Base-by-base conservation (phyloP, 371 early-diverging fungal species). In the Basidiobolus meristosporus region DNA sequence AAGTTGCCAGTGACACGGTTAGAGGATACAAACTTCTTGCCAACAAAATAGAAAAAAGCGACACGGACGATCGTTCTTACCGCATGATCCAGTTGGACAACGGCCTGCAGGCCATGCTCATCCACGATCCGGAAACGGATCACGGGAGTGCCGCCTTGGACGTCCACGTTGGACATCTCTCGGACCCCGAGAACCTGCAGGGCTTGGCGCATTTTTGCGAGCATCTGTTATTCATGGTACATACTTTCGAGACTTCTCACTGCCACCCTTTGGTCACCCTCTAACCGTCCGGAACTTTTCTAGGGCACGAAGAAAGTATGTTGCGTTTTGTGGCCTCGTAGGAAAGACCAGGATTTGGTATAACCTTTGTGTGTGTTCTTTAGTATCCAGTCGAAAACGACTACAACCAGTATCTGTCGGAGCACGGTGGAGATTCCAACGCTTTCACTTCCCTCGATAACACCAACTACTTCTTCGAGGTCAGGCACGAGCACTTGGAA, bases 131-230 rank as follows among this genome's bases (percentile, higher is more conserved):
- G 1, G 59, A 62, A 7, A 78, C 83, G 5, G 90, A 90, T 59
- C 89, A 90, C 57, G 70, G 90, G 2, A 73, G 83, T 30, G 92
- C 93, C 11, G 80, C 95, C 0, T 42, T 93, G 26, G 86, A 87
- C 57, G 91, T 97, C 15, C 82, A 82, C 53, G 91, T 96, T 10
- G 99, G 99, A 14, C 78, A 73, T 44, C 50, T 82, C 22, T 70
- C 68, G 31, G 85, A 84, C 48, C 85, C 85, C n/a, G 70, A 69
- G 36, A 68, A 71, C 38, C 59, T 79, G 30, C 82, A 78, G 49
- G 99, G 99, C 0, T 59, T 99, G 44, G 97, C 98, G 10, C 99
- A 99, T 60, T 99, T 98, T 54, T 83, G 87, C 54, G 99, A 99
- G 56, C 99, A 99, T 57, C 55, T 98, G 53, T 63, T 92, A 31